These are phyloP conservation scores for Myriosclerotinia curreyana DNA, from an alignment of 2,329 filamentous ascomycete genomes.

Conservation along the genomic window DNA sequence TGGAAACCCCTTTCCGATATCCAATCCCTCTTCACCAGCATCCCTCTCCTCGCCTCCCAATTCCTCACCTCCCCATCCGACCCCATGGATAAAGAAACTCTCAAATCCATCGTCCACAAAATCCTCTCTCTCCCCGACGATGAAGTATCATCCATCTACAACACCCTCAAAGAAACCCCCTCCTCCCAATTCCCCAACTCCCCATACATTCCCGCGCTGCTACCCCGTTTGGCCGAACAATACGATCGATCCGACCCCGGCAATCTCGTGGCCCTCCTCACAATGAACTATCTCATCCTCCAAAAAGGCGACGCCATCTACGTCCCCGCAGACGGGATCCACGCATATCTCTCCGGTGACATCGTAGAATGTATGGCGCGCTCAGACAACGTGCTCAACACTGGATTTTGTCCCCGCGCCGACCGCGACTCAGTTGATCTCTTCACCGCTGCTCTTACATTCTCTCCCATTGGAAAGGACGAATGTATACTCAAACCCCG, in stretches of 20 bases:
- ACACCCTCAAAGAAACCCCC: constrained; percentile 49
- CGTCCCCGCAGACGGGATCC: constrained; percentile 90
- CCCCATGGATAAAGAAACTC: constrained; percentile 53
- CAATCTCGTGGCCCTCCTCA: constrained; percentile 64
- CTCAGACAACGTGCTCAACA: constrained; percentile 85
- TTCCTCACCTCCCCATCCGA: constrained; percentile 31
- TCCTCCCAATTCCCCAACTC: constrained; percentile 49
- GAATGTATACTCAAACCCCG: constrained; percentile 54
- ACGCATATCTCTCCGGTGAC: constrained; percentile 86
- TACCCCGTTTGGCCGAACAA: constrained; percentile 62
- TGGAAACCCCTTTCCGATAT: constrained; percentile 66
- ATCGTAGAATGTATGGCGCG: constrained; percentile 98
- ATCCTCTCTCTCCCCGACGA: constrained; percentile 47
- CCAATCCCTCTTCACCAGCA: constrained; percentile 49
- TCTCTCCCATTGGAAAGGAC: constrained; percentile 56
- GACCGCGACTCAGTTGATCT: constrained; percentile 62
- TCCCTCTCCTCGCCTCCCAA: constrained; percentile 29
- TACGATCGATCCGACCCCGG: constrained; percentile 64
- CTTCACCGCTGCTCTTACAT: constrained; percentile 62
- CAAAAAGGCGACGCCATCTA: constrained; percentile 82
- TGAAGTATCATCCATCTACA: constrained; percentile 45
- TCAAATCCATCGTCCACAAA: constrained; percentile 51
- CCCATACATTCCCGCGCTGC: constrained; percentile 60
- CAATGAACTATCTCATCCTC: constrained; percentile 71
- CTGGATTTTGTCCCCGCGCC: constrained; percentile 67